Conservation (phyloP, 257 asterid genomes). For the Solanum okadae region DNA sequence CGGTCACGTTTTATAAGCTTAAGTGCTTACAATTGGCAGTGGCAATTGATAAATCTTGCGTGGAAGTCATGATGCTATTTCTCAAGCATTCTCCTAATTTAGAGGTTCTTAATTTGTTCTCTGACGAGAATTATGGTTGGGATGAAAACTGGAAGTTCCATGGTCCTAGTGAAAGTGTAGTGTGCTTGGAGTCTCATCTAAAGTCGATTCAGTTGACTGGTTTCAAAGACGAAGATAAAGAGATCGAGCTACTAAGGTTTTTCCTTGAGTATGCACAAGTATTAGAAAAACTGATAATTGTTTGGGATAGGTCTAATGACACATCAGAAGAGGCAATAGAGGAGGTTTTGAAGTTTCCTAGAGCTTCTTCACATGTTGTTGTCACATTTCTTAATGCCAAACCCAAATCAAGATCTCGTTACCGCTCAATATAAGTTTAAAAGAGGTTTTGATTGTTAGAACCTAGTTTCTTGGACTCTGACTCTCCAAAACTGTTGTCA, state of each 20-base stretch:
- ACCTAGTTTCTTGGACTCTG: not conserved
- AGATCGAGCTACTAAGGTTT: not conserved
- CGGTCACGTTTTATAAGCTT: not conserved
- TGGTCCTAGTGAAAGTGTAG: not conserved
- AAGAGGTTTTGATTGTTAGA: not conserved
- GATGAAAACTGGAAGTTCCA: not conserved
- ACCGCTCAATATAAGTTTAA: not conserved
- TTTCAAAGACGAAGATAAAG: not conserved
- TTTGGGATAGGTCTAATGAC: not conserved
- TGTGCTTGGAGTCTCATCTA: not conserved
- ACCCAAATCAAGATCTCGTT: not conserved
- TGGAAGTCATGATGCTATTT: not conserved
- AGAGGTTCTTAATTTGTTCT: not conserved
- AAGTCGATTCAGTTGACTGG: not conserved
- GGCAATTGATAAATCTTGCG: not conserved
- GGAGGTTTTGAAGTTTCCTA: not conserved
- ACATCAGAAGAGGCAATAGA: not conserved
- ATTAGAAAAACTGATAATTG: not conserved
- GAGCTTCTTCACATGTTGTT: not conserved
- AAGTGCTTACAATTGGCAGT: not conserved
- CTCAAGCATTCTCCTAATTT: slow-evolving; percentile 3
- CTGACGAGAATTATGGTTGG: not conserved
- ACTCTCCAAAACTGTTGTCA: not conserved
- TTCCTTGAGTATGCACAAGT: not conserved
- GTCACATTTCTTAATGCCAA: not conserved